Conservation (phyloP, 1,284 basidiomycete species). For the Tylopilus sp. region DNA sequence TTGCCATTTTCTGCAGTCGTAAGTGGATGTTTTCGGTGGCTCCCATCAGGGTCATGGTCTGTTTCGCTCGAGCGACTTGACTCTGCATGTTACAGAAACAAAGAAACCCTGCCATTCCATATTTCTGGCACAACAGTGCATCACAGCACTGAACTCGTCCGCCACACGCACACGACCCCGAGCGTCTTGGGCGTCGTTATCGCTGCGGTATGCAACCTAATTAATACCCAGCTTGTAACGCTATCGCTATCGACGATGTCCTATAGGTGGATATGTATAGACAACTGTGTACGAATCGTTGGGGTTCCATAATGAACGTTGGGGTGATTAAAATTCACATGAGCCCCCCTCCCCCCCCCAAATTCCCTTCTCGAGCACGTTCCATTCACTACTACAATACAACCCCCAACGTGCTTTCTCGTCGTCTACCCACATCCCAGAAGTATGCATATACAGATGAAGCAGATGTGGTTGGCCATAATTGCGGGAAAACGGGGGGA, state of each 20-base stretch:
- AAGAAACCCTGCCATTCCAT: too few species aligned
- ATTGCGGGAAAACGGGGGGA: not conserved
- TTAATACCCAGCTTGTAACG: not conserved
- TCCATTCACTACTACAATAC: constrained; percentile 17
- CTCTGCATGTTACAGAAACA: too few species aligned
- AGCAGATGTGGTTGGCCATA: constrained; percentile 18
- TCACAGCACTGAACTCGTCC: too few species aligned
- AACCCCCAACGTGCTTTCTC: constrained; percentile 11
- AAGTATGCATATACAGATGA: constrained; percentile 19
- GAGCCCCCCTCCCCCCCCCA: not conserved
- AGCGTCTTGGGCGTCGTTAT: not conserved
- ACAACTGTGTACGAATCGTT: too few species aligned
- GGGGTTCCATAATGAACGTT: constrained; percentile 4
- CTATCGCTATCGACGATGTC: not conserved
- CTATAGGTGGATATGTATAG: constrained; percentile 13
- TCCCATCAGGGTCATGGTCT: too few species aligned
- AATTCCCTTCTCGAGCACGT: constrained; percentile 5
- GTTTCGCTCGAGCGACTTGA: too few species aligned
- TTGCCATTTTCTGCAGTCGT: too few species aligned
- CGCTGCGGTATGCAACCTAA: not conserved
- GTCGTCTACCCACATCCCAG: constrained; percentile 9
- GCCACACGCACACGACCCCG: too few species aligned
- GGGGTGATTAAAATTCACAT: constrained; percentile 5
- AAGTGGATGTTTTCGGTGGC: too few species aligned
- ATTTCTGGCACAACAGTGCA: too few species aligned